Base-by-base conservation (phyloP, 305 asterid genomes). In the Fraxinus xanthoxyloides region DNA sequence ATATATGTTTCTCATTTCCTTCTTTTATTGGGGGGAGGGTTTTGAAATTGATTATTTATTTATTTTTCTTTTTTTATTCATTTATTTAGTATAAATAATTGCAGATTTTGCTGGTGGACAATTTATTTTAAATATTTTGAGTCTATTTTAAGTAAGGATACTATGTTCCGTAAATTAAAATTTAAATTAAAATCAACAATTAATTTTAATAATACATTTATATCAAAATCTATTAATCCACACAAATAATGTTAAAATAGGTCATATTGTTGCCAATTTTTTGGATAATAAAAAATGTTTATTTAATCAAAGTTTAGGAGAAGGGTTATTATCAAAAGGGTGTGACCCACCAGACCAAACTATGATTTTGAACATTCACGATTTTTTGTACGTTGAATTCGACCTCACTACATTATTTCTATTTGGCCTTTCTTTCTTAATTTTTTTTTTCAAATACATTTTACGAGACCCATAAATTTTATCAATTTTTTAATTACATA, bases 11-110 rank as follows among this genome's bases (percentile, higher is more conserved):
- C 59, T 15, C 7, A 13, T 67, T 38, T 26, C 34, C 13, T 38
- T 69, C 51, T 3, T 65, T 43, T 12, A 28, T 36, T 7, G 23
- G 40, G 77, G 10, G 2, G 48, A 17, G 77, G 54, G 17, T 54
- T 80, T 80, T 51, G 79, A 74, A 54, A 32, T 24, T 77, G 31
- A 65, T 38, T 75, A 72, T 43, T 81, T 54, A n/a, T n/a, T n/a
- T 34, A 54, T 69, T 46, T 76, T 1, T 32, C n/a, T 40, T 56
- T 54, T 43, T 32, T 69, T 34, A 77, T 19, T 43, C 72, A 54
- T 77, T 26, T 77, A 43, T 80, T 79, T 40, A 69, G 51, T 79
- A 78, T 75, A 69, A 74, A 78, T 79, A 32, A 75, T 72, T 75
- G 82, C 75, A 65, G 79, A 17, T 21, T 32, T 54, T 56, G 46